These are phyloP conservation scores for Epichloe brachyelytri DNA, from an alignment of 2,329 filamentous ascomycete species.

Conservation along the genomic window DNA sequence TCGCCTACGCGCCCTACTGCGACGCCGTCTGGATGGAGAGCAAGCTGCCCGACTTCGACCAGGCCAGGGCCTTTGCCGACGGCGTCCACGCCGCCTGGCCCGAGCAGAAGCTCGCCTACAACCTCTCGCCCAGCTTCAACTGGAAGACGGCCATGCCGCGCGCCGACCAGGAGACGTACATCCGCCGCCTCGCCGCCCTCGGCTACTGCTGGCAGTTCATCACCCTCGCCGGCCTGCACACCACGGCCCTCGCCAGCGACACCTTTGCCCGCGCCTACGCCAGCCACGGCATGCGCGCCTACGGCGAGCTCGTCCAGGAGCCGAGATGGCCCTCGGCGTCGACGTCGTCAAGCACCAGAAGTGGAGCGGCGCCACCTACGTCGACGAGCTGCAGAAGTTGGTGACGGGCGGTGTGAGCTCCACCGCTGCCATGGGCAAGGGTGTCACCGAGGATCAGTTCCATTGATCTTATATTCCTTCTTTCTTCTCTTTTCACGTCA, in stretches of 20 bases:
- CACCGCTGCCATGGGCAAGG: slow-evolving; percentile 92
- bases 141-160: slow-evolving; percentile 96
- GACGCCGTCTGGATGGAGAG: slow-evolving; percentile 99
- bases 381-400: slow-evolving; percentile 94
- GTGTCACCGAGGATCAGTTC: slow-evolving; percentile 97
- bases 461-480: slow-evolving; percentile 10
- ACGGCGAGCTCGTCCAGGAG: slow-evolving; percentile 94
- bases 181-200: slow-evolving; percentile 69
- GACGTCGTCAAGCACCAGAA: slow-evolving; percentile 99
- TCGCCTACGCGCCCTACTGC: slow-evolving; percentile 85
- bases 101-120: slow-evolving; percentile 97
- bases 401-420: slow-evolving; percentile 83
- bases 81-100: slow-evolving; percentile 92
- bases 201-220: slow-evolving; percentile 99
- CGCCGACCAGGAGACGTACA: slow-evolving; percentile 93
- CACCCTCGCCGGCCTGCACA: slow-evolving; percentile 94
- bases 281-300: slow-evolving; percentile 81
- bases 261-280: slow-evolving; percentile 76
- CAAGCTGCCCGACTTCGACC: slow-evolving; percentile 81
- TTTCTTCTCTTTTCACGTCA: too few relatives aligned
- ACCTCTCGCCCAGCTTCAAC: slow-evolving; percentile 98
- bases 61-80: slow-evolving; percentile 85
- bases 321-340: slow-evolving; percentile 80
- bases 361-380: slow-evolving; percentile 91
- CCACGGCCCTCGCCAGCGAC: slow-evolving; percentile 83